Evolutionary conservation across 163 green algal genomes (phyloP).

Genomic region (Botryococcus braunii): DNA sequence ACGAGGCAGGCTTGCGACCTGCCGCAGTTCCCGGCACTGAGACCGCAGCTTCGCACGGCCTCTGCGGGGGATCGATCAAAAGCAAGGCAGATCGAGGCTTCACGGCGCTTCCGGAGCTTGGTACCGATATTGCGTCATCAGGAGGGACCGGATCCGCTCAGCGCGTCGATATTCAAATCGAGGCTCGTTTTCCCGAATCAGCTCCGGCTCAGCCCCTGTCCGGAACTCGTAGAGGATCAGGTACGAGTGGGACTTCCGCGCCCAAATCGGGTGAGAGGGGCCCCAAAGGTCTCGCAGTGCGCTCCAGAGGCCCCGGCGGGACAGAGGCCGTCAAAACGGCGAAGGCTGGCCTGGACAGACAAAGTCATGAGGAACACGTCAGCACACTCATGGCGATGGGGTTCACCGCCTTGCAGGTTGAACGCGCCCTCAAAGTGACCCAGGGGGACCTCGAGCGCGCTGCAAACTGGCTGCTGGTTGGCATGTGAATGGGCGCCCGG

Average conservation of each 20-base stretch:
- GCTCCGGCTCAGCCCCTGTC: too few relatives aligned
- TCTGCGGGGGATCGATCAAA: too few relatives aligned
- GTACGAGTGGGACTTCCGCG: background rate
- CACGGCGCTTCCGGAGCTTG: too few relatives aligned
- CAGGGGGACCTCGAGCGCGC: conserved; percentile 31
- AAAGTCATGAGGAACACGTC: background rate
- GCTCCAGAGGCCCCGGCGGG: background rate
- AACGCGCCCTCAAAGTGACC: conserved; percentile 29
- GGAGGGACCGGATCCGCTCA: too few relatives aligned
- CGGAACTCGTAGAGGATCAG: background rate
- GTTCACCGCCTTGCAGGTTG: conserved; percentile 29
- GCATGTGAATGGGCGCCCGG: too few relatives aligned
- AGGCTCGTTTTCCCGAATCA: too few relatives aligned
- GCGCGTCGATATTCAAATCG: too few relatives aligned
- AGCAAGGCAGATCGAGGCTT: too few relatives aligned
- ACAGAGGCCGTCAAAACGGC: background rate
- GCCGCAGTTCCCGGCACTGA: too few relatives aligned
- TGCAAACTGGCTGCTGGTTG: conserved; percentile 23
- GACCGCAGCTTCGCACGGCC: too few relatives aligned
- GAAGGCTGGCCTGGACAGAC: background rate
- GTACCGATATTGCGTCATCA: too few relatives aligned
- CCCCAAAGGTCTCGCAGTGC: background rate
- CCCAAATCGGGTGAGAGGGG: background rate
- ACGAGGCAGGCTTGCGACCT: too few relatives aligned
- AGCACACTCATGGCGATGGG: conserved; percentile 28